Conservation (phyloP, 805 yeast genomes). For the Pichia pseudocactophila region DNA sequence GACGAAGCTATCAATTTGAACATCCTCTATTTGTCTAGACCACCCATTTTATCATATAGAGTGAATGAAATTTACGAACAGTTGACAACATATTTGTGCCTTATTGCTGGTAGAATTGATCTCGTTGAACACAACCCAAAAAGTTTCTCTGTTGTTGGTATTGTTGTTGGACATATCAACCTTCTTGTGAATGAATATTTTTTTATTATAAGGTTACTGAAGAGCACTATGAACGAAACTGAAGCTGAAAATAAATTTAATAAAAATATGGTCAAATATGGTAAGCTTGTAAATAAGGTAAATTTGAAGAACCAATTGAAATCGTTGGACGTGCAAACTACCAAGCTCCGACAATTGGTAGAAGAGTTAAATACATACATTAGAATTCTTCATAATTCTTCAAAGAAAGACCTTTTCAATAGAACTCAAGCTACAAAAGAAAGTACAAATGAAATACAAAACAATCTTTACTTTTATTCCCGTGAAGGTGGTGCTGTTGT, state of each 20-base stretch:
- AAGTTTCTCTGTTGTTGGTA: conserved; percentile 62
- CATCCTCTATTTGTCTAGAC: conserved; percentile 37
- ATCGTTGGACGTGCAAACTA: conserved; percentile 39
- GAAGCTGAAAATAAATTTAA: conserved; percentile 2
- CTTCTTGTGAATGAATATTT: conserved; percentile 51
- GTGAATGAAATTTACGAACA: conserved; percentile 56
- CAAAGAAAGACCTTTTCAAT: conserved; percentile 14
- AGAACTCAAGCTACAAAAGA: background rate
- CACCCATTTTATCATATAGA: conserved; percentile 58
- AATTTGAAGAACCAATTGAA: conserved; percentile 37
- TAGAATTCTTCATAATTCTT: conserved; percentile 42
- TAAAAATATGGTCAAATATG: conserved; percentile 1
- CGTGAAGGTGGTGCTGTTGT: conserved; percentile 50
- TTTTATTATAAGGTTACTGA: conserved; percentile 18
- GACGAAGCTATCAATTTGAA: conserved; percentile 12
- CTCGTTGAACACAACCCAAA: conserved; percentile 63
- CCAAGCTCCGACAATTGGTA: conserved; percentile 42
- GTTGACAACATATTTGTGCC: conserved; percentile 50
- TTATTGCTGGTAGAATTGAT: conserved; percentile 70
- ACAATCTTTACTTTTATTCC: conserved; percentile 41
- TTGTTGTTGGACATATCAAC: conserved; percentile 60
- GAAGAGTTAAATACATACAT: conserved; percentile 59
- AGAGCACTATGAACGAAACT: conserved; percentile 7
- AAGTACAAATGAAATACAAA: background rate
- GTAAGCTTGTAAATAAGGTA: conserved; percentile 8